Evolutionary conservation across 1,139 yeast genomes (phyloP), one percentile per base, ranked within the genome.

Genomic region (Candida gigantensis): DNA sequence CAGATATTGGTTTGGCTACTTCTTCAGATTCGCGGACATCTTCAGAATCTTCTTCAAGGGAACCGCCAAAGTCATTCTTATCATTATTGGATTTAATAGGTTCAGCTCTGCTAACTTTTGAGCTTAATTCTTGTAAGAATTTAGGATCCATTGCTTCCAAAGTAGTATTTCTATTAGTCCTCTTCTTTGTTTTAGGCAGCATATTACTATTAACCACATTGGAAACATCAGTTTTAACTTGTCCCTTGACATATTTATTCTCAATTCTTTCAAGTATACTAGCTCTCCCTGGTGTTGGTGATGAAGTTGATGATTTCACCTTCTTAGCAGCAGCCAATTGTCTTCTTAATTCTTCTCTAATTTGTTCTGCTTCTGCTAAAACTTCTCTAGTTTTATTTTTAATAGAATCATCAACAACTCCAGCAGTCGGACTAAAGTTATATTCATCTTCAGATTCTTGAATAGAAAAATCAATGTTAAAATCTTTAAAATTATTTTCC

Each of bases 401-500:
- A 15, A 68, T 62, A 7, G 61, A 47, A 17, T 66, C 62, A 40
- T 73, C 79, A 13, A 65, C 58, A 11, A 43, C 40, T 4, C 6
- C 58, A 12, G 51, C 53, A 16, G 42, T 43, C 21, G 38, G 23
- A 10, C 24, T 16, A 29, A 35, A 39, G 3, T 30, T 28, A 6
- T 44, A 43, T 2, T 45, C 44, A 18, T 53, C 62, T 10, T 52
- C 53, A 19, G 35, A 25, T 7, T 31, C 39, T 28, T 27, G 28
- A 26, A 55, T 41, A 21, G 49, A 50, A 45, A 81, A 81, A 48
- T 76, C 79, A 38, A 81, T 70, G 43, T 80, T 79, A 52, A 83
- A 73, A 43, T 77, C 79, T 40, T 77, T 68, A 58, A 82, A 80
- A 40, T 76, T 72, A 20, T 65, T 64, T 50, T 83, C 87, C 37